Evolutionary conservation across 306 rosid species (phyloP), one percentile per base, ranked within the genome.

Genomic region (Casuarina glauca): DNA sequence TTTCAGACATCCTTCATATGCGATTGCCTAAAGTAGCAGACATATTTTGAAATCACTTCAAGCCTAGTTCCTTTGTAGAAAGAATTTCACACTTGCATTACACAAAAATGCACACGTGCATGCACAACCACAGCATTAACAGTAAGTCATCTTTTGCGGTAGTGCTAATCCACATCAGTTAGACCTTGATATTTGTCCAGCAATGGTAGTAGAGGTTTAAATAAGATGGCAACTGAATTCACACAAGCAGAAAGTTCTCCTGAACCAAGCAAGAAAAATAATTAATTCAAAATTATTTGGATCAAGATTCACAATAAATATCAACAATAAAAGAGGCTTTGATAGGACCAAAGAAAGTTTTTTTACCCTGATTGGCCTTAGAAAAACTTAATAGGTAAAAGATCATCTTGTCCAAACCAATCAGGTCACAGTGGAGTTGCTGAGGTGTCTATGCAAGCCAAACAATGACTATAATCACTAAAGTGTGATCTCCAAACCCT

Each of bases 131-230:
- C 32, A 26, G 0, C 32, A 26, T 26, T 26, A 26, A 26, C 32
- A 26, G 32, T 26, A 26, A 0, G 32, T 26, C 32, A 26, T 1
- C 32, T 26, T 26, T 26, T 0, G 32, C 1, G 1, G 32, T 26
- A 1, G 32, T 1, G 1, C 83, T 84, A 92, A 75, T 95, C 98
- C 75, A 89, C 84, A 84, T 92, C 97, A 62, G 92, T 91, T 79
- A 95, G 84, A 78, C 98, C 98, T 76, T 95, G 98, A 85, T 81
- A 95, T 85, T 95, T 92, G 88, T 95, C 97, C 32, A 97, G 98
- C 82, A 95, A 82, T 19, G 98, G 98, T 58, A 95, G 98, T 78
- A 95, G 84, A 76, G 98, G 92, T 76, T 92, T 95, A 43, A 97
- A 92, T 63, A 95, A 93, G 74, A 95, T 88, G 63, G 86, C 87